phyloP scores from a whole-genome alignment of 129 eudicot species.

The Apium graveolens region DNA sequence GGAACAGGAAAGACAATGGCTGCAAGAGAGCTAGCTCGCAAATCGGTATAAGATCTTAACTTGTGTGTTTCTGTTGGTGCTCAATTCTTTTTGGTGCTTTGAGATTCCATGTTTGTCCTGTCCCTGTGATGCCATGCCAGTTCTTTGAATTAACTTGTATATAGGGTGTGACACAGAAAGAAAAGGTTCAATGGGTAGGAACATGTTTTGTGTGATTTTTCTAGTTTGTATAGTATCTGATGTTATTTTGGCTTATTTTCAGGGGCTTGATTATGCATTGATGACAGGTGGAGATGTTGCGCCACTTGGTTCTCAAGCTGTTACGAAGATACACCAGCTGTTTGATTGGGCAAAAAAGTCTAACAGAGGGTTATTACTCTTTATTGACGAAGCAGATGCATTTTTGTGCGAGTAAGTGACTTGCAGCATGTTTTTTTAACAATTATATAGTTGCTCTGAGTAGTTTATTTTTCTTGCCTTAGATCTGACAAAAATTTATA shows the following conservation, averaged over 20 bases:
- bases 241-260: slow-evolving; percentile 13
- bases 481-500: background rate
- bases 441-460: background rate
- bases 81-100: background rate
- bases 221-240: background rate
- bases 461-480: background rate
- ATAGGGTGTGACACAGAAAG: background rate
- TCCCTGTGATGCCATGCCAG: background rate
- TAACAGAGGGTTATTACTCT: slow-evolving; percentile 75
- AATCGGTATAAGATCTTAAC: slow-evolving; percentile 51
- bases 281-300: slow-evolving; percentile 99
- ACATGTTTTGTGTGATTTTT: background rate
- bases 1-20: slow-evolving; percentile 99
- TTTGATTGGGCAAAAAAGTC: slow-evolving; percentile 98
- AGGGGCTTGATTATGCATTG: slow-evolving; percentile 99
- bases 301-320: slow-evolving; percentile 98
- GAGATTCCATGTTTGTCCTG: background rate
- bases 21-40: slow-evolving; percentile 92
- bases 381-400: slow-evolving; percentile 99
- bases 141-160: background rate
- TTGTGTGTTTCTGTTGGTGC: slow-evolving; percentile 9
- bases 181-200: background rate
- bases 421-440: background rate
- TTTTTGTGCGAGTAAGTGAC: slow-evolving; percentile 93
- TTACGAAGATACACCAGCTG: slow-evolving; percentile 90